A percentile compares a stretch with the other conserved stretches of the same genome.
Conservation (phyloP, 1,139 yeast species). For the Meyerozyma elateridarum region DNA sequence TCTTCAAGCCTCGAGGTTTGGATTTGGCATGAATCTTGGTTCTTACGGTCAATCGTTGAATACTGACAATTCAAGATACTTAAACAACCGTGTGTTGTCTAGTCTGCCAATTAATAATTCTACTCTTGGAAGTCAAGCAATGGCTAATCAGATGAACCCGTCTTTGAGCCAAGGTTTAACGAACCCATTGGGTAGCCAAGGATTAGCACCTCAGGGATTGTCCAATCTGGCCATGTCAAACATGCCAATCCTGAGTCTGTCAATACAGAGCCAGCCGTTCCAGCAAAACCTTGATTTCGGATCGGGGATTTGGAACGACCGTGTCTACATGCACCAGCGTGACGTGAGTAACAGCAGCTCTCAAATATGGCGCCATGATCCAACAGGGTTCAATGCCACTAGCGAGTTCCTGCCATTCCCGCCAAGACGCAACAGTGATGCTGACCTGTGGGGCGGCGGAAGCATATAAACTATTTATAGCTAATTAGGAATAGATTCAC, state of each 20-base stretch:
- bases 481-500: too few relatives aligned
- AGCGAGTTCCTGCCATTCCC: constrained; percentile 3
- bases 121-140: too few relatives aligned
- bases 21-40: background rate
- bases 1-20: constrained; percentile 1
- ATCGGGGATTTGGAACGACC: constrained; percentile 9
- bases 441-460: background rate
- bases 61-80: too few relatives aligned
- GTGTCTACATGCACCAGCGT: constrained; percentile 4
- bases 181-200: background rate
- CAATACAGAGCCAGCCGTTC: constrained; percentile 1
- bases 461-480: too few relatives aligned
- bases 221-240: too few relatives aligned
- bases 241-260: too few relatives aligned
- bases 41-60: too few relatives aligned
- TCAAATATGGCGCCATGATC: constrained; percentile 4
- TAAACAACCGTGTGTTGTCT: too few relatives aligned
- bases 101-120: too few relatives aligned
- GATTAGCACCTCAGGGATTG: background rate
- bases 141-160: background rate
- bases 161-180: background rate
- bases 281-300: background rate
- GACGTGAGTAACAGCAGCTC: constrained; percentile 1
- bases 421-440: constrained; percentile 1
- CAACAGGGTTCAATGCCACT: background rate